phyloP scores from a whole-genome alignment of 768 basidiomycete species.

The Calocybe indica region DNA sequence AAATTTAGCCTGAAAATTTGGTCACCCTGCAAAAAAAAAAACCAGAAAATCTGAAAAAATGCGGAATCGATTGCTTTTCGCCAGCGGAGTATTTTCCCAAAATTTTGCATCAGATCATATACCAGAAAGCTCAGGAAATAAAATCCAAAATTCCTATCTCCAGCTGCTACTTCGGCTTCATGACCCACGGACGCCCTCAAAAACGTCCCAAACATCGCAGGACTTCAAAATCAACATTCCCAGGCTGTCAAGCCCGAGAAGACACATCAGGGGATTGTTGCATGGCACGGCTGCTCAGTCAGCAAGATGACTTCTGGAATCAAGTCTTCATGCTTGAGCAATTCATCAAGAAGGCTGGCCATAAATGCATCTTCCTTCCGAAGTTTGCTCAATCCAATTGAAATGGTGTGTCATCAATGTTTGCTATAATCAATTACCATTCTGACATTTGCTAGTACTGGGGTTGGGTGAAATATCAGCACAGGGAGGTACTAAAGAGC shows the following conservation, averaged over 20 bases:
- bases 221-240: slow-evolving; percentile 37
- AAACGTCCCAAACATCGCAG: not conserved
- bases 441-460: slow-evolving; percentile 18
- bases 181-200: slow-evolving; percentile 31
- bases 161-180: slow-evolving; percentile 2
- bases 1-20: no score
- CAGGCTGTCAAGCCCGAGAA: slow-evolving; percentile 23
- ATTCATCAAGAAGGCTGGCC: slow-evolving; percentile 22
- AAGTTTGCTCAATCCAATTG: slow-evolving; percentile 42
- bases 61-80: no score
- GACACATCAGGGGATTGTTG: slow-evolving; percentile 30
- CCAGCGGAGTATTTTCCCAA: no score
- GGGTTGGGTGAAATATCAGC: slow-evolving; percentile 30
- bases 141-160: no score
- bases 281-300: slow-evolving; percentile 28
- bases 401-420: slow-evolving; percentile 24
- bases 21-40: no score
- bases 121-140: no score
- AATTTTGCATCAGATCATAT: no score
- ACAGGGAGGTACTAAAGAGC: slow-evolving; percentile 22
- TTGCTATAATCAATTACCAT: not conserved
- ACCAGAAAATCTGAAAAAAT: no score
- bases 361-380: slow-evolving; percentile 31
- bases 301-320: slow-evolving; percentile 35
- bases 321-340: slow-evolving; percentile 27